Percentiles rank a stretch among this genome's conserved stretches.
Evolutionary conservation across 75 land plant species (phyloP).

Genomic region (Chamaecyparis obtusa): DNA sequence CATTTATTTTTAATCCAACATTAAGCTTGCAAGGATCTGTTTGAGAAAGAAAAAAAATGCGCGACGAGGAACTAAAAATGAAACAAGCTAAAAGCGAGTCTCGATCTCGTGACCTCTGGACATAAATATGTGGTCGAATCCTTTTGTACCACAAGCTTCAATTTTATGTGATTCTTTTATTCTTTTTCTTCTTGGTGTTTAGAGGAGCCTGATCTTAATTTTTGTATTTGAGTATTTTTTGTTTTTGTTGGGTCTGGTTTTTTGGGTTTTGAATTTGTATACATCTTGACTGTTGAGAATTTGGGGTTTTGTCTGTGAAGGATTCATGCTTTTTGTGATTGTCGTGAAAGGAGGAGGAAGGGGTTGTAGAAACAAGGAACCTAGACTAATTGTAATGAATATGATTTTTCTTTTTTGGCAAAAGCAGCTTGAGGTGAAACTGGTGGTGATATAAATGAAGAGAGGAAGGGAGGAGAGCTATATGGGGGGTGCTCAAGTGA

Average conservation of each 20-base stretch:
- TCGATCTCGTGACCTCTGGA: neutral
- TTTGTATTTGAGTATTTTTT: neutral
- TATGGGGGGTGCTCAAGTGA: constrained; percentile 19
- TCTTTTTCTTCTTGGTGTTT: neutral
- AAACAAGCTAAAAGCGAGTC: neutral
- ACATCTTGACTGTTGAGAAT: neutral
- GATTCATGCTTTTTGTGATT: neutral
- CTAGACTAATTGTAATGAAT: neutral
- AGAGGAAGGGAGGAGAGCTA: constrained; percentile 25
- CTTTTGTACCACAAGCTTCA: neutral
- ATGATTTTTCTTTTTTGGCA: neutral
- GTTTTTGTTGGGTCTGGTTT: neutral
- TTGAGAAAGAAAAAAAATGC: neutral
- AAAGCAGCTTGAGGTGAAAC: neutral
- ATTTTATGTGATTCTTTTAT: neutral
- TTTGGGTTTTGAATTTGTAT: neutral
- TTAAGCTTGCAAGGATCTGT: neutral
- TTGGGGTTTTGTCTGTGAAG: neutral
- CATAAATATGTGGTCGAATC: neutral
- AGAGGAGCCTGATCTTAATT: neutral
- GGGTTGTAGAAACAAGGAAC: neutral
- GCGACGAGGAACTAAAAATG: neutral
- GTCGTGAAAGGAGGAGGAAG: neutral
- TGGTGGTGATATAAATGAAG: constrained; percentile 8
- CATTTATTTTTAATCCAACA: neutral